These are phyloP conservation scores for Acarospora socialis DNA, from an alignment of 2,329 filamentous ascomycete genomes.

Conservation along the genomic window DNA sequence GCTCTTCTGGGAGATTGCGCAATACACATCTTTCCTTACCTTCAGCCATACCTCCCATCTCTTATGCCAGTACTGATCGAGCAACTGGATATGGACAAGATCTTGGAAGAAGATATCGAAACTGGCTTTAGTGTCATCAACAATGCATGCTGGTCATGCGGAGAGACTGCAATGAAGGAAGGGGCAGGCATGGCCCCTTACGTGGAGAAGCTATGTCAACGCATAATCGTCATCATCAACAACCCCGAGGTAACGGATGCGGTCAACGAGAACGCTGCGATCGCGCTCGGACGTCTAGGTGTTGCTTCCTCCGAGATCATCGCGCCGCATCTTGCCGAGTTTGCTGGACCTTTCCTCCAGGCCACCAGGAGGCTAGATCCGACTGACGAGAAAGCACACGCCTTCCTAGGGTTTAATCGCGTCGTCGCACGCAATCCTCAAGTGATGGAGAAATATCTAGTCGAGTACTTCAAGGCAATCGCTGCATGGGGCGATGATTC, in stretches of 20 bases:
- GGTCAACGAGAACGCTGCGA: conserved; percentile 84
- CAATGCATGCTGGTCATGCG: conserved; percentile 94
- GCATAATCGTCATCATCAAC: conserved; percentile 67
- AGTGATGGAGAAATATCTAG: conserved; percentile 75
- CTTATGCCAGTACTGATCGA: conserved; percentile 68
- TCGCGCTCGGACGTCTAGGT: conserved; percentile 78
- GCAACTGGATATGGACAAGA: conserved; percentile 69
- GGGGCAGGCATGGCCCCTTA: conserved; percentile 60
- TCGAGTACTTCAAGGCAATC: conserved; percentile 72
- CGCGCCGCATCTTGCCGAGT: conserved; percentile 63
- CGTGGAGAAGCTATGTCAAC: conserved; percentile 60
- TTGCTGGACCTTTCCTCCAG: conserved; percentile 67
- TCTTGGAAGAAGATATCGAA: conserved; percentile 67
- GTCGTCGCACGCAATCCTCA: conserved; percentile 76
- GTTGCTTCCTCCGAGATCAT: conserved; percentile 62
- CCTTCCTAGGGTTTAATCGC: conserved; percentile 78
- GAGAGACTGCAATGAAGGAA: conserved; percentile 76
- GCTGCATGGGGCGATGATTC: conserved; percentile 48
- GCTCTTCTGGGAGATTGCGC: conserved; percentile 89
- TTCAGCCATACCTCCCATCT: conserved; percentile 57
- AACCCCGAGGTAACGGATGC: conserved; percentile 76
- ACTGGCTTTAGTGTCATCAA: conserved; percentile 85
- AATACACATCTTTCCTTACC: conserved; percentile 73
- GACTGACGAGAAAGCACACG: conserved; percentile 87
- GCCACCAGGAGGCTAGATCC: conserved; percentile 74